A percentile compares a stretch with the other conserved stretches of the same genome.
Conservation (phyloP, 169 alveolate genomes). For the Perkinsus marinus region DNA sequence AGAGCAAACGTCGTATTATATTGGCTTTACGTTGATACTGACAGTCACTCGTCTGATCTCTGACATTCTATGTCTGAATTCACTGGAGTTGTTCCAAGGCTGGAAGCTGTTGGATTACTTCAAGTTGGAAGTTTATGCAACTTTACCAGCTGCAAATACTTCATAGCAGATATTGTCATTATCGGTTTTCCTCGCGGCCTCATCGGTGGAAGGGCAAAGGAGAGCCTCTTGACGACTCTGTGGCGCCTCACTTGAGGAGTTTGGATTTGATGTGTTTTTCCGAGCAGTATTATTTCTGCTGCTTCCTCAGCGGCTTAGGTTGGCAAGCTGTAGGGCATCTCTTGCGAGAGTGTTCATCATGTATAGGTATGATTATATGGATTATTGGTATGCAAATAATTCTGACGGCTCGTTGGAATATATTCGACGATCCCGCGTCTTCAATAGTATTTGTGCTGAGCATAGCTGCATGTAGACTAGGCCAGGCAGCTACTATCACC, state of each 20-base stretch:
- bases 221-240: not conserved
- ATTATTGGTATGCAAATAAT: conserved; percentile 2
- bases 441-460: conserved; percentile 8
- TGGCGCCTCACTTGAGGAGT: not conserved
- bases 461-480: conserved; percentile 10
- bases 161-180: not conserved
- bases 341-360: no score
- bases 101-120: not conserved
- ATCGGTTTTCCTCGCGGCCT: not conserved
- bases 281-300: conserved; percentile 6
- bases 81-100: conserved; percentile 20
- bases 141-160: no score
- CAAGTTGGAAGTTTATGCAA: not conserved
- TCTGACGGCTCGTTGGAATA: conserved; percentile 7
- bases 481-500: not conserved
- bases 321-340: not conserved
- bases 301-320: not conserved
- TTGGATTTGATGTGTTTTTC: not conserved
- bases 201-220: conserved; percentile 2
- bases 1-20: not conserved
- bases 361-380: not conserved
- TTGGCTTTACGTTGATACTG: not conserved
- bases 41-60: conserved; percentile 4
- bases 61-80: conserved; percentile 12
- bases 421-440: conserved; percentile 22